phyloP scores from a whole-genome alignment of 345 rosid species.

The Cardamine chenopodiifolia region DNA sequence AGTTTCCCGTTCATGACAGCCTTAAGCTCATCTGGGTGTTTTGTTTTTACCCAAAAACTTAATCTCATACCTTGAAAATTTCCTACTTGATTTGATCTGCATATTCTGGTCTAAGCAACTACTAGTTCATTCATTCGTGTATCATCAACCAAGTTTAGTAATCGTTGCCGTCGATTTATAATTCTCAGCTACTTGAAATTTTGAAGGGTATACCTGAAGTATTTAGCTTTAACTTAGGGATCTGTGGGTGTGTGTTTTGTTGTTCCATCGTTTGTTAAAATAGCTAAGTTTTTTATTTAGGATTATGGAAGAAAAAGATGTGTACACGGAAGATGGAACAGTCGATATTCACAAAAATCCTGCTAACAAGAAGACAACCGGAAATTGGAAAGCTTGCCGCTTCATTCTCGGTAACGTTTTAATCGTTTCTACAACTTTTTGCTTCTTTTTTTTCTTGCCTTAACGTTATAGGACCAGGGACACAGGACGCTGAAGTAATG shows the following conservation, averaged over 20 bases:
- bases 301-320: slow-evolving; percentile 66
- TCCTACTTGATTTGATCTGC: background rate
- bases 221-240: background rate
- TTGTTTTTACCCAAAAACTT: slow-evolving; percentile 5
- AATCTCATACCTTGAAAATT: background rate
- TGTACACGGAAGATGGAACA: slow-evolving; percentile 76
- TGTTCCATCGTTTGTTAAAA: background rate
- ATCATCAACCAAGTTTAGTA: background rate
- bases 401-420: slow-evolving; percentile 71
- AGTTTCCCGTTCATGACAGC: background rate
- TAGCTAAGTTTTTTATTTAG: background rate
- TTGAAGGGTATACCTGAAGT: background rate
- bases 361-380: slow-evolving; percentile 68
- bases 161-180: background rate
- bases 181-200: background rate
- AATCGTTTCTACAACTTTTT: background rate
- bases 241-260: background rate
- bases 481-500: background rate
- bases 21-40: background rate
- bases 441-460: background rate
- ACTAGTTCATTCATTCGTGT: background rate
- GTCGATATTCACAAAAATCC: slow-evolving; percentile 72
- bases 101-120: background rate
- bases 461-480: background rate
- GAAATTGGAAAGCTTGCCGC: slow-evolving; percentile 93